Conservation (phyloP, 2,329 filamentous ascomycete genomes). For the Aureobasidium uvarum region DNA sequence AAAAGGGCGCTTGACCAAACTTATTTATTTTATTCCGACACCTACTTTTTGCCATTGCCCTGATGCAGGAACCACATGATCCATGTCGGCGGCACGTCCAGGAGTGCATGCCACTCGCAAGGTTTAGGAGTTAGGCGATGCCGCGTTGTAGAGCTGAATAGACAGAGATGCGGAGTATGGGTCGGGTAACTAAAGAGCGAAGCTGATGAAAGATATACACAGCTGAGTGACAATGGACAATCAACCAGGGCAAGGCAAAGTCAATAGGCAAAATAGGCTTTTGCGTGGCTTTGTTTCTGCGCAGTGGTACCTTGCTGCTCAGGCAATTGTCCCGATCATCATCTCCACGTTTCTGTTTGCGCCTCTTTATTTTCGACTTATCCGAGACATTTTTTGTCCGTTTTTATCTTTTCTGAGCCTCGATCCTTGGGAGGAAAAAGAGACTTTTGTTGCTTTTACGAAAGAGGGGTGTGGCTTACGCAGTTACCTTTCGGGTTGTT, state of each 20-base stretch:
- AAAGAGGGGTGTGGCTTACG: neutral
- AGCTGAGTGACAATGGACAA: neutral
- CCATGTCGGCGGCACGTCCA: neutral
- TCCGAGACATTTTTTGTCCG: neutral
- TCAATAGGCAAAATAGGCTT: conserved; percentile 3
- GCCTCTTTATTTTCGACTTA: neutral
- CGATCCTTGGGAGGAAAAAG: neutral
- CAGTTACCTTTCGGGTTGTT: neutral
- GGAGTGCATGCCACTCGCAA: neutral
- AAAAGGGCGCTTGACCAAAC: neutral
- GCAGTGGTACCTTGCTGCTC: neutral
- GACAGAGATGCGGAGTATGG: neutral
- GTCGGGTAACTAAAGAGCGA: neutral
- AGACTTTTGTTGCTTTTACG: conserved; percentile 2
- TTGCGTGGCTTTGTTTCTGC: neutral
- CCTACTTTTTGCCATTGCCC: neutral
- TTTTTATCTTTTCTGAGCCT: neutral
- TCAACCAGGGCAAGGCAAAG: neutral
- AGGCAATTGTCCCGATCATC: neutral
- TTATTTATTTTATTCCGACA: neutral
- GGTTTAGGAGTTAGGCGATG: neutral
- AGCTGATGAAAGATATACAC: conserved; percentile 14
- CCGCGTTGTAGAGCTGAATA: conserved; percentile 2
- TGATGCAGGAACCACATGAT: conserved; percentile 11
- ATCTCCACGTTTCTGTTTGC: neutral